Evolutionary conservation across 75 land plant genomes (phyloP), one percentile per base, ranked within the genome.

Genomic region (Sequoia sempervirens): DNA sequence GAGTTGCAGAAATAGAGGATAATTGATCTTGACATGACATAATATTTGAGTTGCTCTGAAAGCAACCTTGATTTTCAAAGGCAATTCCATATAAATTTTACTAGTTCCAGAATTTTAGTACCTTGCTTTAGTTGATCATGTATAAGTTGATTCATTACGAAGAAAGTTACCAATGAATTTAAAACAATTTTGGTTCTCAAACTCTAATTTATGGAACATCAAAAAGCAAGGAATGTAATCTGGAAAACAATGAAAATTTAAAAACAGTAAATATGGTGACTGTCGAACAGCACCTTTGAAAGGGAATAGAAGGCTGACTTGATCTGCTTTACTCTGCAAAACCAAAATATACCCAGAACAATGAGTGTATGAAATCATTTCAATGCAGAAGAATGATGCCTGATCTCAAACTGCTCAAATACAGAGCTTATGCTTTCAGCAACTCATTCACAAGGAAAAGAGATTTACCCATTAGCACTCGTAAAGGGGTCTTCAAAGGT

Each of bases 261-360:
- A 34, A 34, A 34, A 34, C 9, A 78, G 12, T 11, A 78, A 43
- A n/a, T 9, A 43, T 78, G 46, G 47, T 37, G 37, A 20, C 72
- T 30, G 41, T 37, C 20, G 12, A 15, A 43, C 43, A 69, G 72
- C 82, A 95, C 98, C 96, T 96, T 96, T 38, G 94, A 81, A 58
- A 96, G 86, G 13, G 97, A 93, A 86, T 96, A 96, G 83, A 96
- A 96, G 30, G 99, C 90, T 53, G 99, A 96, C 86, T 96, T 96
- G 85, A 96, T 95, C 84, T 96, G 96, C 83, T 88, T 88, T 58
- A 95, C 90, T 38, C 98, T 96, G 92, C 85, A 86, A 54, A 15
- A 14, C 30, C 73, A 79, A 52, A 38, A 69, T 28, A 86, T 9
- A 76, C 40, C 40, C 28, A 85, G 34, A 41, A 43, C 20, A 23